A percentile compares a stretch with the other conserved stretches of the same genome.
These are phyloP conservation scores for Marsdenia floribunda DNA, from an alignment of 257 asterid species.

Conservation along the genomic window DNA sequence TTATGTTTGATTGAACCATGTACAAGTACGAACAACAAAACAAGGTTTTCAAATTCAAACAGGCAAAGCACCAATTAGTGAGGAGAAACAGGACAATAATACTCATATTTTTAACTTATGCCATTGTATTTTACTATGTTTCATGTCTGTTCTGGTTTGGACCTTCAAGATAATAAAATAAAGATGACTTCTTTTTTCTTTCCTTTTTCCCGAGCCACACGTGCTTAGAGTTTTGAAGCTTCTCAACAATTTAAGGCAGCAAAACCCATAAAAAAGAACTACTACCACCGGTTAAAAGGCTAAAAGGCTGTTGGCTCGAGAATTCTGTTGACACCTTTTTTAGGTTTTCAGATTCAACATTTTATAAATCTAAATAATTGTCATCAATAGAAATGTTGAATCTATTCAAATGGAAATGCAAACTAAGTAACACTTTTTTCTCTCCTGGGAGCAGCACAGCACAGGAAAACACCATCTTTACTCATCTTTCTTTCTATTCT, in stretches of 20 bases:
- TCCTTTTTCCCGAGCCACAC: constrained; percentile 20
- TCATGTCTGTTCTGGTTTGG: background rate
- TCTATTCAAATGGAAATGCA: too few relatives aligned
- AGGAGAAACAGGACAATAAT: background rate
- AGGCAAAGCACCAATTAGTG: background rate
- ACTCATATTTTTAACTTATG: background rate
- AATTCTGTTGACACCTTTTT: background rate
- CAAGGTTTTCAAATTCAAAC: background rate
- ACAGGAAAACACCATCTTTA: too few relatives aligned
- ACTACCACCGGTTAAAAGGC: background rate
- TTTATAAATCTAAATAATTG: background rate
- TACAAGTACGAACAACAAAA: background rate
- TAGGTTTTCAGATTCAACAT: background rate
- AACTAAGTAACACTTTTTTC: too few relatives aligned
- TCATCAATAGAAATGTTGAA: background rate
- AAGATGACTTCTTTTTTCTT: constrained; percentile 11
- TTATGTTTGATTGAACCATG: background rate
- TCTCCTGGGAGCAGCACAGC: too few relatives aligned
- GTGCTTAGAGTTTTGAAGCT: constrained; percentile 14
- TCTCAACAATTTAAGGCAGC: constrained; percentile 16
- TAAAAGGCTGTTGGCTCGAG: constrained; percentile 28
- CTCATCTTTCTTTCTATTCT: too few relatives aligned
- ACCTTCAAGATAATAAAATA: background rate
- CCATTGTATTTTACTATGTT: background rate
- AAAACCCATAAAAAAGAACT: constrained; percentile 10